Evolutionary conservation across 1,284 basidiomycete genomes (phyloP).

Genomic region (Psilocybe mexicana): DNA sequence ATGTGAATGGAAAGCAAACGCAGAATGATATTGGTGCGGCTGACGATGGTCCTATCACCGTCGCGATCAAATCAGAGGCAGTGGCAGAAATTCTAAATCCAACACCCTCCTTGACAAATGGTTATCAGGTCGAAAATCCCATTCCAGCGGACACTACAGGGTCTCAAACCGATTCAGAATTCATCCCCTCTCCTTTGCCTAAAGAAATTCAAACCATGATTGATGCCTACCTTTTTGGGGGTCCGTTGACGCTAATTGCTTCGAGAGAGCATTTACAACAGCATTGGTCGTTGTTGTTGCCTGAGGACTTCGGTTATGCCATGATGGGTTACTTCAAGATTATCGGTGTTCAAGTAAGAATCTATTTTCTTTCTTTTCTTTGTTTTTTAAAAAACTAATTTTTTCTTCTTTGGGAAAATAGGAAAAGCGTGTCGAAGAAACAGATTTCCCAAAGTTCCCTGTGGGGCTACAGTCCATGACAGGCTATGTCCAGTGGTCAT

Average conservation of each 20-base stretch:
- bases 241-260: constrained; percentile 35
- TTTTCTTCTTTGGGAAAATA: constrained; percentile 6
- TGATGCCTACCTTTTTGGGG: constrained; percentile 33
- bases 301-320: constrained; percentile 29
- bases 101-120: background rate
- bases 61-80: background rate
- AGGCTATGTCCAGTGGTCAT: constrained; percentile 37
- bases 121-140: background rate
- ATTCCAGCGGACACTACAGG: background rate
- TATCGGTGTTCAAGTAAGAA: constrained; percentile 25
- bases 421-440: constrained; percentile 21
- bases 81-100: background rate
- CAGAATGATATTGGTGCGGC: background rate
- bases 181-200: constrained; percentile 30
- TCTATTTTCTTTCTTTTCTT: background rate
- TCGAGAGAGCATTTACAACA: constrained; percentile 25
- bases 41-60: background rate
- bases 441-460: background rate
- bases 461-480: constrained; percentile 4
- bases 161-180: background rate
- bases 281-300: constrained; percentile 28
- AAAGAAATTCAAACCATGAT: constrained; percentile 35
- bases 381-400: background rate
- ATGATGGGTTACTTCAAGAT: constrained; percentile 34
- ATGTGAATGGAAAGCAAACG: background rate